Base-by-base conservation (phyloP, 2,329 filamentous ascomycete species). In the Verticillium zaregamsianum region DNA sequence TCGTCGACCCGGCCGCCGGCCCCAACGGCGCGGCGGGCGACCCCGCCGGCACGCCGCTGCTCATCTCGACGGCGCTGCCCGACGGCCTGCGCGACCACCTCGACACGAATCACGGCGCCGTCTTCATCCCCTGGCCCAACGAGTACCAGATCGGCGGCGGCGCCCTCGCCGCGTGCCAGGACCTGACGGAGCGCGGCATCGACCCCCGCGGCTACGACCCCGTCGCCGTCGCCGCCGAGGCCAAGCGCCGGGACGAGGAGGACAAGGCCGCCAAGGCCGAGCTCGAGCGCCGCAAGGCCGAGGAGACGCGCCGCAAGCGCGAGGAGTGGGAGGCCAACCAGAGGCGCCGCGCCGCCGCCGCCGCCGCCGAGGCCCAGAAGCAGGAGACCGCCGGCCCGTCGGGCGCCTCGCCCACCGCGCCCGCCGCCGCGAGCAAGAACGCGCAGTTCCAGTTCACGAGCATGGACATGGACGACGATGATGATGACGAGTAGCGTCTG, bases 111-210 rank as follows among this genome's bases (percentile, higher is more conserved):
- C 80, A 81, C 9, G 81, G 83, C 11, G 78, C 82, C 40, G 70
- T 79, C n/a, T 96, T 93, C 77, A 82, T 87, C 56, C 91, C 92
- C 1, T 96, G 91, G 91, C 91, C 91, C 0, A 80, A 79, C 32
- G 87, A 91, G 65, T 85, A 89, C 35, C 83, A 86, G 63, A 91
- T 95, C 65, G 83, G 86, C 35, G 77, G 79, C 17, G 91, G 92
- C 39, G 87, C 87, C 2, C 79, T 96, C 52, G 88, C 87, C 0
- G 78, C 80, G 9, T 83, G 86, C 55, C 87, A 92, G 68, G 76
- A 80, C 28, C 80, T 92, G 64, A 66, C 83, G 5, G 87, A 90
- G 68, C 76, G 80, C 60, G 88, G 87, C 8, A 81, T 85, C 66
- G 85, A 90, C 70, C 86, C 86, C 9, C 81, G 77, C 60, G 81